These are phyloP conservation scores for Colletotrichum higginsianum DNA, from an alignment of 2,329 filamentous ascomycete genomes.

Conservation along the genomic window DNA sequence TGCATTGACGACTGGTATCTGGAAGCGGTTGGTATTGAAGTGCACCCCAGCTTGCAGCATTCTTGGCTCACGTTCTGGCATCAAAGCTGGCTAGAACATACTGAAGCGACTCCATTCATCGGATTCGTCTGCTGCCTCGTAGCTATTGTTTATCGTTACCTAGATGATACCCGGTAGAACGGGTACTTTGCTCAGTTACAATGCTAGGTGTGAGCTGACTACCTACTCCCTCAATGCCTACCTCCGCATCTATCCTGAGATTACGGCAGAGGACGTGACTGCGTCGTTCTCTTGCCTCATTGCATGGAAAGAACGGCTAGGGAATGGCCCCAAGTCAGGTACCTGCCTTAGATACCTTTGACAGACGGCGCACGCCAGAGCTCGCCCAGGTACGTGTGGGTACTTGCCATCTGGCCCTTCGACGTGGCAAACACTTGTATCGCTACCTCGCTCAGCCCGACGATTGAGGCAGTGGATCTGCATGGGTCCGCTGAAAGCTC, in stretches of 20 bases:
- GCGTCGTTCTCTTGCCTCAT: conserved; percentile 37
- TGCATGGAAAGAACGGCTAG: not conserved
- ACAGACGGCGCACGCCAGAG: conserved; percentile 8
- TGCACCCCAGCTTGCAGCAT: conserved; percentile 36
- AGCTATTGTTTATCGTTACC: not conserved
- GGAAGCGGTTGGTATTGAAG: not conserved
- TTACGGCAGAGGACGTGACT: conserved; percentile 9
- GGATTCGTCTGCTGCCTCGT: not conserved
- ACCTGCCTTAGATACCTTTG: conserved; percentile 25
- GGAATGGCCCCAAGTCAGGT: conserved; percentile 21
- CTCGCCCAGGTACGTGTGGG: not conserved
- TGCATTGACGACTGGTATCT: conserved; percentile 9
- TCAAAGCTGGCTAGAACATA: no score
- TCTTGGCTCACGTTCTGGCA: not conserved
- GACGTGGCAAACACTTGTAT: not conserved
- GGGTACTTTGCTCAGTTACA: not conserved
- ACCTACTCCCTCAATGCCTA: no score
- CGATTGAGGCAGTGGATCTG: conserved; percentile 40
- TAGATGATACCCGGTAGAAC: not conserved
- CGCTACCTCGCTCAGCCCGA: conserved; percentile 20
- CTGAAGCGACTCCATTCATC: not conserved
- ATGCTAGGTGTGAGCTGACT: not conserved
- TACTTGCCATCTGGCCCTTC: conserved; percentile 11
- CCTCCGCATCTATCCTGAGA: not conserved
- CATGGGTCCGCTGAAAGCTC: conserved; percentile 20